These are phyloP conservation scores for Solanum hybrid DNA, from an alignment of 305 asterid genomes.

Conservation along the genomic window DNA sequence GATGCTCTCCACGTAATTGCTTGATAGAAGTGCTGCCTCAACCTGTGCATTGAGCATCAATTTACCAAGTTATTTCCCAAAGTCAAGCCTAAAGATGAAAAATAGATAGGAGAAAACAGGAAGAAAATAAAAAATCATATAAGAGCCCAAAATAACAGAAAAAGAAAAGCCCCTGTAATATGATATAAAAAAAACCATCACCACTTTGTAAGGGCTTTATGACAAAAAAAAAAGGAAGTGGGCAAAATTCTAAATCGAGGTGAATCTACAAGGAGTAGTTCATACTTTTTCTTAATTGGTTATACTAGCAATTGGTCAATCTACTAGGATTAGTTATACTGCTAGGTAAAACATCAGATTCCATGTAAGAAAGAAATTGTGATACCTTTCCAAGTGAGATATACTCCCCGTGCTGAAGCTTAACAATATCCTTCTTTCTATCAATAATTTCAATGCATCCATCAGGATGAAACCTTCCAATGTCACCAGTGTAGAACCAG, in stretches of 20 bases:
- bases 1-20: conserved; percentile 53
- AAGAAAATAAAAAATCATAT: neutral
- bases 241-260: neutral
- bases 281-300: neutral
- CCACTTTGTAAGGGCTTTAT: neutral
- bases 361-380: neutral
- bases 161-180: neutral
- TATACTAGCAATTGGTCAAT: neutral
- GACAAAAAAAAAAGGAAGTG: neutral
- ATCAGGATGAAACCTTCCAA: conserved; percentile 81
- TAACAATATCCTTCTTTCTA: conserved; percentile 82
- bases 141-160: neutral
- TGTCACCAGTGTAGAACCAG: conserved; percentile 87
- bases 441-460: conserved; percentile 90
- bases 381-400: conserved; percentile 76
- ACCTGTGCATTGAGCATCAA: conserved; percentile 35
- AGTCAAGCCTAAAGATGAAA: neutral
- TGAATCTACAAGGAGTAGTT: neutral
- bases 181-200: neutral
- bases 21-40: conserved; percentile 68
- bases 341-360: neutral
- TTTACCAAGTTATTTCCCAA: neutral
- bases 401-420: conserved; percentile 92
- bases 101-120: neutral
- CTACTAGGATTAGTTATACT: neutral